Conservation (phyloP, 2,329 filamentous ascomycete species). For the Fusarium illudens region DNA sequence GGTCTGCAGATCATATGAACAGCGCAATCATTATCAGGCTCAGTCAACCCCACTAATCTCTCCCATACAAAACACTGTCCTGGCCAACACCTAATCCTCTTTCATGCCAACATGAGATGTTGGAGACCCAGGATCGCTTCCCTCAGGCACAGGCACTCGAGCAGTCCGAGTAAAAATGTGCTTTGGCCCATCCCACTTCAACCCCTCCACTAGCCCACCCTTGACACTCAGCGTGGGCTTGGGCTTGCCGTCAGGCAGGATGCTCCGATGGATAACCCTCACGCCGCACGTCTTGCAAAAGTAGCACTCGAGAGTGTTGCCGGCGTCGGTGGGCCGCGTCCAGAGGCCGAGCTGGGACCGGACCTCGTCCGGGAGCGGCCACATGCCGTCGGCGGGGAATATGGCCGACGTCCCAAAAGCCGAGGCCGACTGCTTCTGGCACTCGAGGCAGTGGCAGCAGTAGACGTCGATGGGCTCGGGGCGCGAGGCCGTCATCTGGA, state of each 20-base stretch:
- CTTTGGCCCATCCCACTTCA: conserved; percentile 50
- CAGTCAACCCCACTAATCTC: background rate
- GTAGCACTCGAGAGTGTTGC: conserved; percentile 54
- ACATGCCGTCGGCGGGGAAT: conserved; percentile 51
- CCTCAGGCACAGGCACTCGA: conserved; percentile 54
- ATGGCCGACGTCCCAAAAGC: conserved; percentile 58
- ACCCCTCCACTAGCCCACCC: conserved; percentile 54
- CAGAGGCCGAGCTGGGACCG: conserved; percentile 48
- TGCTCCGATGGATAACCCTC: conserved; percentile 57
- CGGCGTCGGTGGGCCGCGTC: conserved; percentile 50
- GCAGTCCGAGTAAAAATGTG: conserved; percentile 59
- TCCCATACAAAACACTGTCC: background rate
- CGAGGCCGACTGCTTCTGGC: conserved; percentile 55
- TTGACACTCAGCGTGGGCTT: conserved; percentile 54
- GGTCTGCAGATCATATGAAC: background rate
- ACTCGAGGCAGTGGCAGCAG: conserved; percentile 58
- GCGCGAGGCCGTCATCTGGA: conserved; percentile 48
- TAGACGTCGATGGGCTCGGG: conserved; percentile 49
- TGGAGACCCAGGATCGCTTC: conserved; percentile 37
- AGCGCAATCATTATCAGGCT: background rate
- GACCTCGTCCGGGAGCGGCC: conserved; percentile 50
- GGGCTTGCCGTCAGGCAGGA: conserved; percentile 49
- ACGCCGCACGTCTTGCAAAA: conserved; percentile 55
- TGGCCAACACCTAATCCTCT: background rate
- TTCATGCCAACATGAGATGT: background rate